These are phyloP conservation scores for Solanum paucissectum DNA, from an alignment of 257 asterid genomes.

Conservation along the genomic window DNA sequence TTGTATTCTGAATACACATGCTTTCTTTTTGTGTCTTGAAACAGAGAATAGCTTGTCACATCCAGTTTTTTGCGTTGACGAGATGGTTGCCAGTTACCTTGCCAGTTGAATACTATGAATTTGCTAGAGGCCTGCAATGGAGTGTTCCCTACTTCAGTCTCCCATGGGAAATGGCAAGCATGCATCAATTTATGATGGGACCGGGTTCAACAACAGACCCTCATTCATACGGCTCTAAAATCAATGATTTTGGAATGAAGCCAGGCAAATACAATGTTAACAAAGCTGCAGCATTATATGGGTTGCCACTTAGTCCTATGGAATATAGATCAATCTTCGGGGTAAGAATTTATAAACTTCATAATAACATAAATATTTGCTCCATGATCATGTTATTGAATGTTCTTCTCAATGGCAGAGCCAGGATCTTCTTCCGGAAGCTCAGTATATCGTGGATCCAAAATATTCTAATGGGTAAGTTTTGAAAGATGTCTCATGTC, in stretches of 20 bases:
- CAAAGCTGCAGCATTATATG: slow-evolving; percentile 34
- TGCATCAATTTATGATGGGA: slow-evolving; percentile 32
- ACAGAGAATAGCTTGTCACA: slow-evolving; percentile 82
- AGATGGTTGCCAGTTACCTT: slow-evolving; percentile 68
- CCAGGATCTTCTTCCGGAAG: slow-evolving; percentile 57
- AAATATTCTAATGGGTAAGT: slow-evolving; percentile 71
- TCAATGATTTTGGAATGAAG: slow-evolving; percentile 24
- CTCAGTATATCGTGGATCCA: slow-evolving; percentile 62
- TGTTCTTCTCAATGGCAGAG: slow-evolving; percentile 38
- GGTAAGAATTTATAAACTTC: slow-evolving; percentile 24
- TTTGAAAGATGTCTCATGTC: neutral
- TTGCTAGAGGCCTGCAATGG: slow-evolving; percentile 78
- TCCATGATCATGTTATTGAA: slow-evolving; percentile 5
- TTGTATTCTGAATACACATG: neutral
- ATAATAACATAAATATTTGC: neutral
- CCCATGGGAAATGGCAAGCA: slow-evolving; percentile 65
- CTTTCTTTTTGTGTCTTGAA: slow-evolving; percentile 3
- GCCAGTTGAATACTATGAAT: slow-evolving; percentile 82
- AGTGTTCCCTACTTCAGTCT: slow-evolving; percentile 78
- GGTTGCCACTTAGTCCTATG: slow-evolving; percentile 63
- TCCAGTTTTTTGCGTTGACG: slow-evolving; percentile 73
- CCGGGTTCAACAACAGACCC: slow-evolving; percentile 43
- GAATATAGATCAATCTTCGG: slow-evolving; percentile 72
- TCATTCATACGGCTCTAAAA: slow-evolving; percentile 19
- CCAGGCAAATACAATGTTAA: slow-evolving; percentile 22